A percentile compares a stretch with the other conserved stretches of the same genome.
phyloP scores from a whole-genome alignment of 768 basidiomycete species.

The Cyclocybe aegerita region DNA sequence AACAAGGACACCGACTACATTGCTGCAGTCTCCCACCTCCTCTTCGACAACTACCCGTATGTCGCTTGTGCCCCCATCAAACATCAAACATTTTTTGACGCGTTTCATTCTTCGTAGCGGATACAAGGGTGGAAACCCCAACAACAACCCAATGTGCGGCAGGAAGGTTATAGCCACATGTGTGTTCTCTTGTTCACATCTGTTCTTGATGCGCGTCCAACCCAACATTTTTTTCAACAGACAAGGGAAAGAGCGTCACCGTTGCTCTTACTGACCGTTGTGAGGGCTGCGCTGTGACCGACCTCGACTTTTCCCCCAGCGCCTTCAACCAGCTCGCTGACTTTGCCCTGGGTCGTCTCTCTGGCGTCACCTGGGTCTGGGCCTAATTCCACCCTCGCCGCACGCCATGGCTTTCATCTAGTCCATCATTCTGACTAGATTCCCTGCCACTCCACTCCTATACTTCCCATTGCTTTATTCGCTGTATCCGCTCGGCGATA shows the following conservation, averaged over 20 bases:
- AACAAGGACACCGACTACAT: slow-evolving; percentile 54
- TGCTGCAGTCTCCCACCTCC: slow-evolving; percentile 52
- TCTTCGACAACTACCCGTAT: slow-evolving; percentile 64
- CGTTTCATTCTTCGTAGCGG: slow-evolving; percentile 36
- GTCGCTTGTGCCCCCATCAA: slow-evolving; percentile 21
- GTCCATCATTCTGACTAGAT: slow-evolving; percentile 3
- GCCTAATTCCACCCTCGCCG: slow-evolving; percentile 16
- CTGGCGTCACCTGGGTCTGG: slow-evolving; percentile 51
- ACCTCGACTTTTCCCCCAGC: slow-evolving; percentile 63
- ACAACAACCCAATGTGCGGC: slow-evolving; percentile 72
- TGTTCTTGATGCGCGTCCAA: neutral
- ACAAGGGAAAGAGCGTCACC: slow-evolving; percentile 45
- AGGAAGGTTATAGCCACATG: slow-evolving; percentile 46
- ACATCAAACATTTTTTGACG: neutral
- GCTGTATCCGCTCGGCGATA: slow-evolving; percentile 18
- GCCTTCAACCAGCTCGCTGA: slow-evolving; percentile 54
- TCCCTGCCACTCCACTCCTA: neutral
- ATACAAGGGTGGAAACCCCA: slow-evolving; percentile 62
- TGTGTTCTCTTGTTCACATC: slow-evolving; percentile 25
- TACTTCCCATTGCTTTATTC: slow-evolving; percentile 7
- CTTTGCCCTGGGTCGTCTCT: slow-evolving; percentile 48
- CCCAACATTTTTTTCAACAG: slow-evolving; percentile 30
- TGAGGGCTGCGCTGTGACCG: slow-evolving; percentile 43
- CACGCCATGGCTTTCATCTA: slow-evolving; percentile 7
- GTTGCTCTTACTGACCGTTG: slow-evolving; percentile 67